These are phyloP conservation scores for Elsinoe arachidis DNA, from an alignment of 2,329 filamentous ascomycete species.

Conservation along the genomic window DNA sequence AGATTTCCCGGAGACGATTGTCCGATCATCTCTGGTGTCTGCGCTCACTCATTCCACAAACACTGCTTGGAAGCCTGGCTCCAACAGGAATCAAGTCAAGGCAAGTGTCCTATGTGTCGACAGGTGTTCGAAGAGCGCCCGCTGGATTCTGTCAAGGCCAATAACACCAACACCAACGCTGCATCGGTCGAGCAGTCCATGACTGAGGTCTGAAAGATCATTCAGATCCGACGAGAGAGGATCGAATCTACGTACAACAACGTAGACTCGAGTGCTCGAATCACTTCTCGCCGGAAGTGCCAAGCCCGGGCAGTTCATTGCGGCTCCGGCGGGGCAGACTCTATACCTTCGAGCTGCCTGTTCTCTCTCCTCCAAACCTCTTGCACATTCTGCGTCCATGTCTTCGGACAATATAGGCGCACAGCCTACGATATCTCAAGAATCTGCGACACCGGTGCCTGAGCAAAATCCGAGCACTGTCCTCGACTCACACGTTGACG, in stretches of 20 bases:
- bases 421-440: background rate
- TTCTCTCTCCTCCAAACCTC: background rate
- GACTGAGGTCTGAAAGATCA: background rate
- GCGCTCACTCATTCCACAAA: conserved; percentile 97
- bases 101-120: conserved; percentile 95
- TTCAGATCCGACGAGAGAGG: too few species aligned
- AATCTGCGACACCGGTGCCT: background rate
- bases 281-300: background rate
- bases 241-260: too few species aligned
- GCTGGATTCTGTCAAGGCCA: background rate
- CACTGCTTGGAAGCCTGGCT: conserved; percentile 97
- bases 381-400: background rate
- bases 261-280: too few species aligned
- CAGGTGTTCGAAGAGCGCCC: conserved; percentile 28
- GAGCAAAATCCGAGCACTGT: background rate
- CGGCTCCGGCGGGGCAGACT: background rate
- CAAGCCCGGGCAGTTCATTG: background rate
- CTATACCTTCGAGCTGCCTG: background rate
- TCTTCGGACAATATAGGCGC: background rate
- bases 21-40: conserved; percentile 84
- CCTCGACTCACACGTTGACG: background rate
- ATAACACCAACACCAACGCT: background rate
- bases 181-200: conserved; percentile 3
- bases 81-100: conserved; percentile 84
- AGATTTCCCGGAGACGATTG: conserved; percentile 97